Base-by-base conservation (phyloP, 2,329 filamentous ascomycete genomes). In the Neofusicoccum parvum region DNA sequence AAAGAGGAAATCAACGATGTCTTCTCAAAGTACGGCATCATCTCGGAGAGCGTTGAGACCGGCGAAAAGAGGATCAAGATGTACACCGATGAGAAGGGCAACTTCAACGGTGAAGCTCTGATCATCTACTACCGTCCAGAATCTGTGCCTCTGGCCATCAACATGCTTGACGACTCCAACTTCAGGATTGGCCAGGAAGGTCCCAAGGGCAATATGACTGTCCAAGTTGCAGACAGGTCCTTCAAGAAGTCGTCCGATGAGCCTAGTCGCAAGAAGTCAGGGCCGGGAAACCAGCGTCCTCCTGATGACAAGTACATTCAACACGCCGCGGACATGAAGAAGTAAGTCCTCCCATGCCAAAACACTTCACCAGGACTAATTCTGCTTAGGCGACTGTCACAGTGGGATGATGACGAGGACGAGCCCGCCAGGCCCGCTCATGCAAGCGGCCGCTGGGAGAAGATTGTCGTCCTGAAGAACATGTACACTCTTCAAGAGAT, bases 41-140 rank as follows among this genome's bases (percentile, higher is more conserved):
- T 99, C 69, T 92, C 94, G 56, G 94, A 98, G 78, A 92, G 96
- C 78, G 94, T 97, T 69, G 94, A 97, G 73, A 93, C 89, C 72
- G 91, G 92, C 65, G 87, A 88, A 51, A 92, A 92, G 50, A 90
- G 95, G 43, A 94, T 99, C 79, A 98, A 97, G 80, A 87, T 99
- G 78, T 99, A 99, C 80, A 87, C 84, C 20, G 89, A 97, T 75
- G 87, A 90, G 1, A 80, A 89, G 1, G 95, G 93, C 20, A 86
- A 88, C 15, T 96, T 97, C 84, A 98, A 97, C 75, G 95, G 95
- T 67, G 94, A 98, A 75, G 94, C 92, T 2, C 84, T 99, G 37
- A 83, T 99, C 64, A 92, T 98, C 41, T 99, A 96, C 80, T 97
- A 97, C 85, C 92, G 95, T 71, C 91, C 93, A 0, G 93, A 96